Percentiles rank a stretch among this genome's conserved stretches.
Evolutionary conservation across 2,329 filamentous ascomycete species (phyloP).

Genomic region (Aspergillus texensis): DNA sequence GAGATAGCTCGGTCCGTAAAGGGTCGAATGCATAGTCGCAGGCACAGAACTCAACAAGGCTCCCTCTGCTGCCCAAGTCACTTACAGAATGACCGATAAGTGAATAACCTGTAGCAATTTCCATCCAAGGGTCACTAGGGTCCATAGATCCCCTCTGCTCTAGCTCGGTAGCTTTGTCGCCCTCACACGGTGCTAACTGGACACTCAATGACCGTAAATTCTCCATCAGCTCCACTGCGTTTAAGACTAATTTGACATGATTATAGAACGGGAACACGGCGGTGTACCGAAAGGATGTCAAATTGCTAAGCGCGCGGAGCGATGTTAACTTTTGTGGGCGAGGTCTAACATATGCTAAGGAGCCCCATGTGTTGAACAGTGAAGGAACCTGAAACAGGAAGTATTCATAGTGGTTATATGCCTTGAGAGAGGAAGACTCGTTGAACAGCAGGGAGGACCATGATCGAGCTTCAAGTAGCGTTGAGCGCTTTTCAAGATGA

Average conservation of each 20-base stretch:
- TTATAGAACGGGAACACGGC: conserved; percentile 68
- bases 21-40: conserved; percentile 36
- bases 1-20: conserved; percentile 31
- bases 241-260: conserved; percentile 56
- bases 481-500: conserved; percentile 26
- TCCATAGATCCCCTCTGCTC: conserved; percentile 44
- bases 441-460: conserved; percentile 72
- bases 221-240: conserved; percentile 52
- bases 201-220: conserved; percentile 58
- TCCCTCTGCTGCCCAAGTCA: conserved; percentile 24
- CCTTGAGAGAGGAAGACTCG: conserved; percentile 73
- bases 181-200: conserved; percentile 50
- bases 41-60: conserved; percentile 29
- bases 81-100: conserved; percentile 45
- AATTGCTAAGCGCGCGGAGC: conserved; percentile 47
- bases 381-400: conserved; percentile 67
- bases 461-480: conserved; percentile 60
- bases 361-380: conserved; percentile 54
- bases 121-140: conserved; percentile 54
- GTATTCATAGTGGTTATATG: conserved; percentile 72
- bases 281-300: conserved; percentile 57
- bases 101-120: conserved; percentile 56
- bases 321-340: conserved; percentile 34
- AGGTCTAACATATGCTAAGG: conserved; percentile 34
- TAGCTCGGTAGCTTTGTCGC: conserved; percentile 42